A percentile compares a stretch with the other conserved stretches of the same genome.
Evolutionary conservation across 2,329 filamentous ascomycete species (phyloP).

Genomic region (Pseudocercospora eumusae): DNA sequence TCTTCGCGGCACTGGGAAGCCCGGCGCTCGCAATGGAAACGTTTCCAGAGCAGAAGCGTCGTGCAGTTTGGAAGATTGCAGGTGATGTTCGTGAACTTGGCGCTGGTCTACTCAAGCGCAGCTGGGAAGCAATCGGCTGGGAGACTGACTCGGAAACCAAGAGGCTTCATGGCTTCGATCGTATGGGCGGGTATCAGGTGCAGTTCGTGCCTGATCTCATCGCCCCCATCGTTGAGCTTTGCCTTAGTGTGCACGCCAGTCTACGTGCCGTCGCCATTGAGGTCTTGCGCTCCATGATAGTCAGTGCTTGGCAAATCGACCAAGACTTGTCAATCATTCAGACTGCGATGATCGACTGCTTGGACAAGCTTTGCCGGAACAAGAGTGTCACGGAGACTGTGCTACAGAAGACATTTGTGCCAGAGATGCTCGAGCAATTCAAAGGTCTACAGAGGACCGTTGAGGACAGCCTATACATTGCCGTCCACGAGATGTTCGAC

Average conservation of each 20-base stretch:
- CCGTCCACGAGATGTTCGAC: slow-evolving; percentile 74
- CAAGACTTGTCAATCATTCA: slow-evolving; percentile 89
- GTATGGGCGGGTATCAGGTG: slow-evolving; percentile 94
- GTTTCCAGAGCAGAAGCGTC: slow-evolving; percentile 92
- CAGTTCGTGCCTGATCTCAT: slow-evolving; percentile 95
- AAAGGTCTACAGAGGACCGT: slow-evolving; percentile 65
- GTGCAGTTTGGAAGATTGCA: slow-evolving; percentile 98
- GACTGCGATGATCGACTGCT: slow-evolving; percentile 92
- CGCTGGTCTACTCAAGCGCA: slow-evolving; percentile 77
- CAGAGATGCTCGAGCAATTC: slow-evolving; percentile 80
- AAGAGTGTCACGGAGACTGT: slow-evolving; percentile 82
- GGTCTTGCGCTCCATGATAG: slow-evolving; percentile 95
- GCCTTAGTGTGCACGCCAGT: slow-evolving; percentile 91
- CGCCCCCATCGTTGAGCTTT: slow-evolving; percentile 87
- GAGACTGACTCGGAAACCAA: slow-evolving; percentile 81
- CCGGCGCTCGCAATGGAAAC: slow-evolving; percentile 88
- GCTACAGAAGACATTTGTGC: slow-evolving; percentile 87
- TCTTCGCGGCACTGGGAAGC: slow-evolving; percentile 86
- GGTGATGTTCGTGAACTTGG: slow-evolving; percentile 92
- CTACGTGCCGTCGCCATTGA: slow-evolving; percentile 87
- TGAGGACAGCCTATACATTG: slow-evolving; percentile 72
- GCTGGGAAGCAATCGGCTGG: slow-evolving; percentile 97
- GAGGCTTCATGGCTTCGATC: slow-evolving; percentile 72
- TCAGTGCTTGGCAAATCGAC: slow-evolving; percentile 95
- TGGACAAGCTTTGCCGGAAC: slow-evolving; percentile 82